A percentile compares a stretch with the other conserved stretches of the same genome.
These are phyloP conservation scores for Lentinula guzmanii DNA, from an alignment of 768 basidiomycete genomes.

Conservation along the genomic window DNA sequence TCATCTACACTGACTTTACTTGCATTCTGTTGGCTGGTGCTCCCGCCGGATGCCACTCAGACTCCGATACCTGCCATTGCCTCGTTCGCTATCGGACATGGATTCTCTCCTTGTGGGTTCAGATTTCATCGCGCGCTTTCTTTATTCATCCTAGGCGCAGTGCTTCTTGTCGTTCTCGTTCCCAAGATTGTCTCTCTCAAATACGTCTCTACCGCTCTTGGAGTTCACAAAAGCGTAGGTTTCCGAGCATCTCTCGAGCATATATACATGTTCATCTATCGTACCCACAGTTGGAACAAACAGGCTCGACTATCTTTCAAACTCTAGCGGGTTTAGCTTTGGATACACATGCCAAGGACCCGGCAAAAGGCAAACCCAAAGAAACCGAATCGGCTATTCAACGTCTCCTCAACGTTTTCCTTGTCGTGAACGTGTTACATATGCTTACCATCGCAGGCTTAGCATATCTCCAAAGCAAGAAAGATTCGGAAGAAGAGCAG, in stretches of 20 bases:
- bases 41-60: constrained; percentile 51
- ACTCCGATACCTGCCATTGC: constrained; percentile 58
- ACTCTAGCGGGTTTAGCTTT: constrained; percentile 67
- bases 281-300: constrained; percentile 56
- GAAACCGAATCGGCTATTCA: constrained; percentile 35
- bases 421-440: constrained; percentile 53
- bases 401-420: constrained; percentile 49
- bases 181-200: constrained; percentile 64
- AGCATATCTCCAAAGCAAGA: constrained; percentile 38
- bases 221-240: constrained; percentile 72
- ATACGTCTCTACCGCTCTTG: constrained; percentile 74
- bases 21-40: constrained; percentile 61
- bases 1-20: constrained; percentile 56
- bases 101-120: constrained; percentile 62
- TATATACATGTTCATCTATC: not conserved
- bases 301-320: constrained; percentile 67
- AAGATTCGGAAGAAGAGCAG: constrained; percentile 20
- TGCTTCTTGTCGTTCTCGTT: constrained; percentile 69
- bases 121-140: not conserved
- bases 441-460: constrained; percentile 45
- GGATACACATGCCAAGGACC: constrained; percentile 35
- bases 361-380: constrained; percentile 12
- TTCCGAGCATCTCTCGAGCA: not conserved
- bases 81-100: constrained; percentile 61
- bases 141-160: constrained; percentile 24